Evolutionary conservation across 2,329 filamentous ascomycete species (phyloP), one percentile per base, ranked within the genome.

Genomic region (Ophiognomonia clavigignenti-juglandacearum): DNA sequence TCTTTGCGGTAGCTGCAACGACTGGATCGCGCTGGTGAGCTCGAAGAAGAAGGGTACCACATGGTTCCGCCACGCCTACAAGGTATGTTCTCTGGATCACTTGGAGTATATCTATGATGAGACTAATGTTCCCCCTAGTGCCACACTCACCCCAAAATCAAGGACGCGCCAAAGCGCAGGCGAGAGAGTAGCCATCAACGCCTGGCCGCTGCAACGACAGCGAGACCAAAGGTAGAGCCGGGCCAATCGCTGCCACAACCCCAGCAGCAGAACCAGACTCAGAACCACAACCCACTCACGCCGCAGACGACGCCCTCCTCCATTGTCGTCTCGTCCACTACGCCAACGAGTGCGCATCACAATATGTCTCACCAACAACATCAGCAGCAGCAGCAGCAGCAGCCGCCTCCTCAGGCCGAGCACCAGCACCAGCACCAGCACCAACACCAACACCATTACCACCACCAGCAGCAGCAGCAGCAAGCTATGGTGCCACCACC

Each of bases 11-110:
- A 85, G 81, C 60, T 91, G 86, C 66, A 85, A 83, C 55, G 85
- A 89, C 52, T 91, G 86, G 86, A 84, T 91, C 55, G 82, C 85
- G 11, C 71, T 91, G 29, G 85, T 90, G 35, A 91, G 85, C 68
- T 89, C 83, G 63, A 92, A 92, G 70, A 92, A 92, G 73, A 91
- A 92, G 70, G 87, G 87, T n/a, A 95, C 88, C 1, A 91, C 88
- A 4, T 95, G 88, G 87, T 95, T 92, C 65, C 75, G 88, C 55
- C 88, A 95, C 65, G 87, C 88, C 39, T 93, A 93, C 71, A 93
- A 92, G 77, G 85, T 87, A 66, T 63, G 29, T 13, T 14, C 14
- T n/a, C n/a, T n/a, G n/a, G n/a, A 18, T n/a, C 14, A 16, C 31
- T 13, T 8, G 8, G 16, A n/a, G 9, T 16, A n/a, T 8, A 16